A percentile compares a stretch with the other conserved stretches of the same genome.
These are phyloP conservation scores for Cercospora nicotianae DNA, from an alignment of 2,329 filamentous ascomycete species.

Conservation along the genomic window DNA sequence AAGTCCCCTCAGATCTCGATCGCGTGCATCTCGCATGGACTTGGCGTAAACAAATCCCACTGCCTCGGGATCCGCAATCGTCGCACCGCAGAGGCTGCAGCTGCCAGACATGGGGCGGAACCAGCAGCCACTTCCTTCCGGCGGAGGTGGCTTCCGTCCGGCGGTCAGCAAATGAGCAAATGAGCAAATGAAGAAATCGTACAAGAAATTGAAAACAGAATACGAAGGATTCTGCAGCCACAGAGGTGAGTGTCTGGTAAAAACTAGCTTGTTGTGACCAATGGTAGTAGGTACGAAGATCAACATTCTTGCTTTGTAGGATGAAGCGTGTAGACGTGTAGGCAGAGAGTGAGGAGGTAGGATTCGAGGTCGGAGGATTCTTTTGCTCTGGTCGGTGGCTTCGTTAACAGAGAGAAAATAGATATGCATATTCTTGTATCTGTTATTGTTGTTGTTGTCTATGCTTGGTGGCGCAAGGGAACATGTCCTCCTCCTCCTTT, in stretches of 20 bases:
- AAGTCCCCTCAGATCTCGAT: neutral
- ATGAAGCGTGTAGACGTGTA: neutral
- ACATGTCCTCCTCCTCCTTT: neutral
- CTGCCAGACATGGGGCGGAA: neutral
- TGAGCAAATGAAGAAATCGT: neutral
- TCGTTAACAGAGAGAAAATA: neutral
- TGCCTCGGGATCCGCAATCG: neutral
- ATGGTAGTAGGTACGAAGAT: neutral
- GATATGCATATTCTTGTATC: neutral
- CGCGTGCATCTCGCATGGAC: neutral
- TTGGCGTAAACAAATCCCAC: neutral
- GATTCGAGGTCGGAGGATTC: neutral
- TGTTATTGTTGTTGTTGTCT: neutral
- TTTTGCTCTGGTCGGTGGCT: neutral
- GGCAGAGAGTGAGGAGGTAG: neutral
- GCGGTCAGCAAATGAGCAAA: neutral
- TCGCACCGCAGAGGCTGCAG: neutral
- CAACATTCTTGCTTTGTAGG: neutral
- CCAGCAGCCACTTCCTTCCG: neutral
- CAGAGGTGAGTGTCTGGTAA: neutral
- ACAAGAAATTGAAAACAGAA: conserved; percentile 1
- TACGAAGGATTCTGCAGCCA: neutral
- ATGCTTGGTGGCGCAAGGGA: neutral
- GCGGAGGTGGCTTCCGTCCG: too few species aligned
- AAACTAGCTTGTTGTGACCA: neutral